These are phyloP conservation scores for Candida vartiovaarae DNA, from an alignment of 805 yeast genomes.

Conservation along the genomic window DNA sequence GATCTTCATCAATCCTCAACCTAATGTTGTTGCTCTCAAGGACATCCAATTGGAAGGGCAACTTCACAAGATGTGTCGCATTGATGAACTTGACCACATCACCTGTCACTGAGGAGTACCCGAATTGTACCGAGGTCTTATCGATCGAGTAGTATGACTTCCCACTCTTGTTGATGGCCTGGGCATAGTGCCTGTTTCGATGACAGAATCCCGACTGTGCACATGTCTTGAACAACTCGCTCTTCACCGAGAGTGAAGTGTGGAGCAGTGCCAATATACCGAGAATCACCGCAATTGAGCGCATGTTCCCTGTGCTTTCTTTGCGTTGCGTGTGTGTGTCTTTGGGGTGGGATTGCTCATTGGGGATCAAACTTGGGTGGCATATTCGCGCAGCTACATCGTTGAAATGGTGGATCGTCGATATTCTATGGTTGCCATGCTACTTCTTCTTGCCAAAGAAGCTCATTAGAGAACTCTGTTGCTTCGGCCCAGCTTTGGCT, in stretches of 20 bases:
- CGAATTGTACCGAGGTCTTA: constrained; percentile 25
- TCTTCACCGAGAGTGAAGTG: constrained; percentile 40
- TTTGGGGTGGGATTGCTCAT: too few relatives aligned
- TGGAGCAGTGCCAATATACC: not conserved
- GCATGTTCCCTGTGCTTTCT: not conserved
- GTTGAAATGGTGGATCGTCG: too few relatives aligned
- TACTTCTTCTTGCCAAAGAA: constrained; percentile 36
- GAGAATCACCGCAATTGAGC: not conserved
- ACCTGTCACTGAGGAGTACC: constrained; percentile 36
- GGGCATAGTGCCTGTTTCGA: constrained; percentile 67
- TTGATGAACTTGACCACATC: constrained; percentile 38
- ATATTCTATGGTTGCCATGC: not conserved
- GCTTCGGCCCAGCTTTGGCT: constrained; percentile 23
- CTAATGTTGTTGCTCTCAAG: constrained; percentile 54
- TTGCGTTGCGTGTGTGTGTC: too few relatives aligned
- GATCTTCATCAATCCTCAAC: constrained; percentile 57
- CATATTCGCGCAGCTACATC: too few relatives aligned
- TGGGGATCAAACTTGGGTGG: too few relatives aligned
- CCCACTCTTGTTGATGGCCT: constrained; percentile 17
- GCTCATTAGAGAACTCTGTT: constrained; percentile 40
- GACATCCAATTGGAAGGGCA: constrained; percentile 56
- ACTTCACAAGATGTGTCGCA: constrained; percentile 31
- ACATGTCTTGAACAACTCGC: constrained; percentile 69
- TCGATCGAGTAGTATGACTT: constrained; percentile 37
- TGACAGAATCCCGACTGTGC: constrained; percentile 77